Evolutionary conservation across 2,329 filamentous ascomycete species (phyloP).

Genomic region (Bipolaris victoriae): DNA sequence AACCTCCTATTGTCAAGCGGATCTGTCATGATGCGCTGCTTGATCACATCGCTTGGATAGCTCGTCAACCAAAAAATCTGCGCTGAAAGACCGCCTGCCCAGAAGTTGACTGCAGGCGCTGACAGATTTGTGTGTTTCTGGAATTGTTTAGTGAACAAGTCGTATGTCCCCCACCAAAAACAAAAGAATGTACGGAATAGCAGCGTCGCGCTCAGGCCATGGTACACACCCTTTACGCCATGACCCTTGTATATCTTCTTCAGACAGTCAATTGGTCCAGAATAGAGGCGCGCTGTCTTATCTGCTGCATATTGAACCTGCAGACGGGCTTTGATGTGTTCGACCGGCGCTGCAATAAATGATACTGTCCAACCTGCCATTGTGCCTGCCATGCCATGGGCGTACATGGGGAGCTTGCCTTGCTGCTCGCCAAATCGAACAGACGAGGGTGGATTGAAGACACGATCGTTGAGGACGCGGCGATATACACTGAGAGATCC

Average conservation of each 20-base stretch:
- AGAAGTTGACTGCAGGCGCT: slow-evolving; percentile 88
- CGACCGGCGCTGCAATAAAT: slow-evolving; percentile 90
- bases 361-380: slow-evolving; percentile 88
- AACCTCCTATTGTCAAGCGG: slow-evolving; percentile 73
- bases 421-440: slow-evolving; percentile 46
- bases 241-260: slow-evolving; percentile 65
- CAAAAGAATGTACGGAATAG: slow-evolving; percentile 94
- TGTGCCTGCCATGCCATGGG: slow-evolving; percentile 86
- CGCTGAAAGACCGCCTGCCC: slow-evolving; percentile 90
- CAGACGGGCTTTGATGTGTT: slow-evolving; percentile 91
- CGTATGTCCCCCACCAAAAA: slow-evolving; percentile 98
- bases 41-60: slow-evolving; percentile 92
- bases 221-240: slow-evolving; percentile 81
- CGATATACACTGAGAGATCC: slow-evolving; percentile 91
- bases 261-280: slow-evolving; percentile 84
- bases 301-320: slow-evolving; percentile 90
- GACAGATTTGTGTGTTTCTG: slow-evolving; percentile 71
- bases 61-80: slow-evolving; percentile 94
- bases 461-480: slow-evolving; percentile 76
- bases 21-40: slow-evolving; percentile 98
- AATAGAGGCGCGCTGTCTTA: slow-evolving; percentile 80
- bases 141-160: slow-evolving; percentile 75
- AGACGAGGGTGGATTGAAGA: slow-evolving; percentile 70
- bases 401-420: slow-evolving; percentile 71
- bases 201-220: slow-evolving; percentile 82